phyloP scores from a whole-genome alignment of 2,329 filamentous ascomycete genomes.

The Fusarium concolor region DNA sequence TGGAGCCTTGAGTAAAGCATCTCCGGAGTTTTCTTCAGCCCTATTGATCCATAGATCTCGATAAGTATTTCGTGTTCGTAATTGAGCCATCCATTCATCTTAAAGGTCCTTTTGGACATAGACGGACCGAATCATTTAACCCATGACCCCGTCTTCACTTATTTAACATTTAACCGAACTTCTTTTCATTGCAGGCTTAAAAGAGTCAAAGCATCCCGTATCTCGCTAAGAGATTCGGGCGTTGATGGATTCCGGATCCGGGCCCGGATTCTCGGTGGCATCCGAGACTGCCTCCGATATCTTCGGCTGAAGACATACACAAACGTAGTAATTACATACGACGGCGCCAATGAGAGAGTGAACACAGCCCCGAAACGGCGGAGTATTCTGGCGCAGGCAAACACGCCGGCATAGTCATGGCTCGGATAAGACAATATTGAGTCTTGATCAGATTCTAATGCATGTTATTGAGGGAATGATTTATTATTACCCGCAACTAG shows the following conservation, averaged over 20 bases:
- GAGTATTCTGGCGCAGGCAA: neutral
- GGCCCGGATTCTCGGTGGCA: constrained; percentile 30
- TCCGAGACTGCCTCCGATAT: constrained; percentile 23
- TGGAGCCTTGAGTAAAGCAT: neutral
- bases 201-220: neutral
- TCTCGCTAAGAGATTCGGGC: neutral
- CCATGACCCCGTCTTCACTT: no score
- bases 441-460: neutral
- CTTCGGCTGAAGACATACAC: neutral
- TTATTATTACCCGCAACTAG: neutral
- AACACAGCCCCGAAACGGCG: constrained; percentile 19
- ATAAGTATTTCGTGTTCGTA: neutral
- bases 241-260: constrained; percentile 19
- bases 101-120: neutral
- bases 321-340: neutral
- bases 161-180: neutral
- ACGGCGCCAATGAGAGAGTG: constrained; percentile 20
- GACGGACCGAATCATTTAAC: neutral
- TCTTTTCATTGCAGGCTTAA: neutral
- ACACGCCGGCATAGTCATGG: neutral
- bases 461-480: neutral
- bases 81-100: neutral
- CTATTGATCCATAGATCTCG: neutral
- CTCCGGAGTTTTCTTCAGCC: neutral
- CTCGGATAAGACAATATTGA: neutral